Evolutionary conservation across 306 rosid species (phyloP).

Genomic region (Pyrus communis): DNA sequence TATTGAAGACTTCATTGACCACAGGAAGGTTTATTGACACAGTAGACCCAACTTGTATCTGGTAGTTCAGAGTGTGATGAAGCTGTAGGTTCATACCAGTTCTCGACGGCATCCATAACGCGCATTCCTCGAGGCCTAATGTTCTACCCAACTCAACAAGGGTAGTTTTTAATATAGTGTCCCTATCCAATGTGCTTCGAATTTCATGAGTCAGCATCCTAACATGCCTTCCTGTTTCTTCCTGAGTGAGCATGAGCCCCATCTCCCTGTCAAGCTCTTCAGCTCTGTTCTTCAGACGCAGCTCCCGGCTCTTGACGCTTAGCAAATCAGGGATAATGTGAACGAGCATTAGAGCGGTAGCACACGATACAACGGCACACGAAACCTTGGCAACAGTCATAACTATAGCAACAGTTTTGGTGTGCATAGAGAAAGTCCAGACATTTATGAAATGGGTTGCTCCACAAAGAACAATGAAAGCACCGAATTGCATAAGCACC

Average conservation of each 20-base stretch:
- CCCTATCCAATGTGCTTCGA: conserved; percentile 80
- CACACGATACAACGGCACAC: conserved; percentile 85
- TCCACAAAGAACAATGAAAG: conserved; percentile 92
- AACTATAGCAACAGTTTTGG: conserved; percentile 69
- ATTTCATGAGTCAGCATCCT: conserved; percentile 97
- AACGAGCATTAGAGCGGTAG: conserved; percentile 89
- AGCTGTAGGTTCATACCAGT: conserved; percentile 63
- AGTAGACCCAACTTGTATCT: conserved; percentile 61
- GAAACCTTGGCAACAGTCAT: conserved; percentile 74
- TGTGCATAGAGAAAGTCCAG: conserved; percentile 81
- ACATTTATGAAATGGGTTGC: conserved; percentile 84
- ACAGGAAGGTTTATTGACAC: conserved; percentile 58
- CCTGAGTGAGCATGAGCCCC: conserved; percentile 88
- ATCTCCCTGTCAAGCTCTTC: conserved; percentile 92
- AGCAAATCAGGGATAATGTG: conserved; percentile 87
- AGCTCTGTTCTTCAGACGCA: conserved; percentile 64
- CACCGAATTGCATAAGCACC: conserved; percentile 98
- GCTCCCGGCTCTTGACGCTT: conserved; percentile 81
- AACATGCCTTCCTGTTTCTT: conserved; percentile 91
- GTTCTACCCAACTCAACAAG: conserved; percentile 93
- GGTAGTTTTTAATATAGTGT: conserved; percentile 83
- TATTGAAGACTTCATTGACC: conserved; percentile 68
- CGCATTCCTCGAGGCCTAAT: conserved; percentile 78
- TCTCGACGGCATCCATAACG: conserved; percentile 91
- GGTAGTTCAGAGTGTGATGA: conserved; percentile 63